These are phyloP conservation scores for Fusarium aywerte DNA, from an alignment of 2,329 filamentous ascomycete genomes.

Conservation along the genomic window DNA sequence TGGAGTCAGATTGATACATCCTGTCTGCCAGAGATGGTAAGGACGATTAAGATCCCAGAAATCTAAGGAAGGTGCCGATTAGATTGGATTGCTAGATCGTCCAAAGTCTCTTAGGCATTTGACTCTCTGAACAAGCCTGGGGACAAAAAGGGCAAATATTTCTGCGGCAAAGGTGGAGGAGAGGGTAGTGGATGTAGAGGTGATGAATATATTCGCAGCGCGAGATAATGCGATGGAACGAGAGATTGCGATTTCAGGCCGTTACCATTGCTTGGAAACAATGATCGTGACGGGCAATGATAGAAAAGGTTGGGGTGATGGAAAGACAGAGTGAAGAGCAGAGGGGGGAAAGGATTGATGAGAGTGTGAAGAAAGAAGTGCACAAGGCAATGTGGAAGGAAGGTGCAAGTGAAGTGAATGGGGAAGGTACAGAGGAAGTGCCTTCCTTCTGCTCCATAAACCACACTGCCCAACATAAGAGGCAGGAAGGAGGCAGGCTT, in stretches of 20 bases:
- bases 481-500: not conserved
- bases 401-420: not conserved
- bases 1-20: constrained; percentile 37
- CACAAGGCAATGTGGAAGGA: not conserved
- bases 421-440: constrained; percentile 5
- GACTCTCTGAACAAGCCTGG: constrained; percentile 6
- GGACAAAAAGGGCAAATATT: constrained; percentile 6
- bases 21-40: constrained; percentile 33
- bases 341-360: not conserved
- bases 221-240: constrained; percentile 22
- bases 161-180: constrained; percentile 21
- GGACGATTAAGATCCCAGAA: constrained; percentile 24
- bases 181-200: not conserved
- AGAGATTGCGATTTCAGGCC: constrained; percentile 27
- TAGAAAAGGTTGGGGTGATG: constrained; percentile 2
- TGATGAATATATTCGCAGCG: constrained; percentile 11
- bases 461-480: not conserved
- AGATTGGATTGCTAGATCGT: constrained; percentile 39
- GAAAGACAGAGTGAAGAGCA: constrained; percentile 10
- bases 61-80: constrained; percentile 49
- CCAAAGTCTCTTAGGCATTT: constrained; percentile 16
- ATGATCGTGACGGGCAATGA: constrained; percentile 5
- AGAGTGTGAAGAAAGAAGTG: constrained; percentile 1
- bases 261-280: constrained; percentile 23
- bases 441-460: constrained; percentile 18